These are phyloP conservation scores for Lyophyllum shimeji DNA, from an alignment of 768 basidiomycete genomes.

Conservation along the genomic window DNA sequence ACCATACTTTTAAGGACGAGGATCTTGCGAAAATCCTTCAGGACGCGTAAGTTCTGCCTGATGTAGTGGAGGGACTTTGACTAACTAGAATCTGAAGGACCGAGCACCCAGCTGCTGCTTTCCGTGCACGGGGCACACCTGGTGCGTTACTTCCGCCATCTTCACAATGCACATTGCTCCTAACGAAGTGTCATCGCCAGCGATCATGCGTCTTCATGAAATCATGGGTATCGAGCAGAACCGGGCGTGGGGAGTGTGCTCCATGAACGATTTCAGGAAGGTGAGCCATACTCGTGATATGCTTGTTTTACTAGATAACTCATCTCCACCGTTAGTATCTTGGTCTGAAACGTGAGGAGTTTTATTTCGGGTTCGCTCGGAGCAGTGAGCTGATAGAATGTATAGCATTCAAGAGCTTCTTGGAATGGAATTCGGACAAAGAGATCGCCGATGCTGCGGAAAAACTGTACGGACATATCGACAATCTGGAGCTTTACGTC, in stretches of 20 bases:
- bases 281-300: constrained; percentile 24
- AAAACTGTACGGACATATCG: constrained; percentile 73
- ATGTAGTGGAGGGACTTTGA: background rate
- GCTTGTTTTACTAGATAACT: background rate
- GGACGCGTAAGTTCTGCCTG: constrained; percentile 51
- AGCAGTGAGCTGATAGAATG: background rate
- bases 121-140: constrained; percentile 78
- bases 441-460: constrained; percentile 72
- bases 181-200: constrained; percentile 21
- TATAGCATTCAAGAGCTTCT: constrained; percentile 65
- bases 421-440: constrained; percentile 79
- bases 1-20: constrained; percentile 66
- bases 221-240: constrained; percentile 83
- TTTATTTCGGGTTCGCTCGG: background rate
- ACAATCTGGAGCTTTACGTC: constrained; percentile 79
- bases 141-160: constrained; percentile 23
- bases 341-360: constrained; percentile 65
- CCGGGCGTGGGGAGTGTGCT: constrained; percentile 78
- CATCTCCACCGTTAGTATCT: constrained; percentile 48
- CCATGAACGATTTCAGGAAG: constrained; percentile 81
- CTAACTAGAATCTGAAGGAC: constrained; percentile 42
- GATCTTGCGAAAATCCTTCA: constrained; percentile 69
- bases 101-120: constrained; percentile 68
- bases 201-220: constrained; percentile 74
- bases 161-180: background rate